Evolutionary conservation across 305 asterid species (phyloP).

Genomic region (Solanum hybrid): DNA sequence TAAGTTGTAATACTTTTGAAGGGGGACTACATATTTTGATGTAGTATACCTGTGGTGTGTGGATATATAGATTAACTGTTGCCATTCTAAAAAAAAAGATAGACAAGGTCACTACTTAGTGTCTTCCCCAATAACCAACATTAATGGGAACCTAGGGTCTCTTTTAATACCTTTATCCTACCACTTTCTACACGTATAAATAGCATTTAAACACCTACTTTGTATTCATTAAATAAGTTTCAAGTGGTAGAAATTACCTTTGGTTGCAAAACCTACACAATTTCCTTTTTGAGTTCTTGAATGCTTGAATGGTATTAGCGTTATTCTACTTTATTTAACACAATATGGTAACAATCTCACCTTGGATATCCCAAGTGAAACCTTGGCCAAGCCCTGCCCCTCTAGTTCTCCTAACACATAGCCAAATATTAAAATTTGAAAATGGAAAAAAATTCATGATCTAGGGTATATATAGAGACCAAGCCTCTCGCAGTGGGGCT

Average conservation of each 20-base stretch:
- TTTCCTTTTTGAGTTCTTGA: not conserved
- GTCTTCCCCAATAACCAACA: not conserved
- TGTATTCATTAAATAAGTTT: not conserved
- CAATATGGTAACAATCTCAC: not conserved
- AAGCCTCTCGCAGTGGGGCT: not conserved
- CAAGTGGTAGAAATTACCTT: not conserved
- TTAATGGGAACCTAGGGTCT: not conserved
- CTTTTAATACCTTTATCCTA: not conserved
- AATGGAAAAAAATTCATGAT: not conserved
- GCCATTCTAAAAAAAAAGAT: not conserved
- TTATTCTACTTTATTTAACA: not conserved
- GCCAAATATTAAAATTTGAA: not conserved
- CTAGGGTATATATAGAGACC: not conserved
- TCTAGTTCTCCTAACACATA: not conserved
- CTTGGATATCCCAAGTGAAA: not conserved
- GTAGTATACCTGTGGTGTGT: not conserved
- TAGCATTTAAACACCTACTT: not conserved
- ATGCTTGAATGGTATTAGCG: not conserved
- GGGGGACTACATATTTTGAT: not conserved
- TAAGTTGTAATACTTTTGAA: not conserved
- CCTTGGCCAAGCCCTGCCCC: not conserved
- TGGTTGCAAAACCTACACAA: not conserved
- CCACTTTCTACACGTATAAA: not conserved
- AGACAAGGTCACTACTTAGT: not conserved
- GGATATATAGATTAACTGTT: not conserved